phyloP scores from a whole-genome alignment of 805 yeast genomes.

The Candida incommunis region DNA sequence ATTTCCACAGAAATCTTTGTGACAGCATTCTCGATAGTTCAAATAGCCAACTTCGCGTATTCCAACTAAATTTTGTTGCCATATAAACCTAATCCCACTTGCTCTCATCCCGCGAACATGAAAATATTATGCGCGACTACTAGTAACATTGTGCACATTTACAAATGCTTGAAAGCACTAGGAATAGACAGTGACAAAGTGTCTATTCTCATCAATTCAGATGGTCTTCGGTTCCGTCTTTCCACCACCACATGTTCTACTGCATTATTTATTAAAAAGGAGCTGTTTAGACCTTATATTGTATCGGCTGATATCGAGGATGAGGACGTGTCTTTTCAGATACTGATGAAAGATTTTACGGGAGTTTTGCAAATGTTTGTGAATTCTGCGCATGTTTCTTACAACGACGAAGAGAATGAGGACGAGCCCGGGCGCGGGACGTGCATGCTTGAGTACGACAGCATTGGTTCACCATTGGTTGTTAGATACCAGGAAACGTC shows the following conservation, averaged over 20 bases:
- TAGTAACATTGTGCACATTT: conserved; percentile 30
- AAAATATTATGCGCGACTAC: conserved; percentile 27
- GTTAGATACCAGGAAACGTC: background rate
- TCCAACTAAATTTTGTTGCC: too few relatives aligned
- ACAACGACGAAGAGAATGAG: conserved; percentile 21
- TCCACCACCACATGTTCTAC: conserved; percentile 17
- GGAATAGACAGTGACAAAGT: conserved; percentile 27
- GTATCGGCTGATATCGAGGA: conserved; percentile 1
- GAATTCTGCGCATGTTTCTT: conserved; percentile 18
- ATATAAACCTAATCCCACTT: too few relatives aligned
- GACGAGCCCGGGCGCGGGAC: conserved; percentile 6
- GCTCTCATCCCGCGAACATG: too few relatives aligned
- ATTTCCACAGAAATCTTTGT: too few relatives aligned
- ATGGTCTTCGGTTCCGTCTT: conserved; percentile 39
- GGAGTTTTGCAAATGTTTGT: conserved; percentile 15
- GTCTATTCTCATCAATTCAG: conserved; percentile 29
- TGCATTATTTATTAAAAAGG: conserved; percentile 9
- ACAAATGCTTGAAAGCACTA: conserved; percentile 31
- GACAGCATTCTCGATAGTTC: too few relatives aligned
- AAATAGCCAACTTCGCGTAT: too few relatives aligned
- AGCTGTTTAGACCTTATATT: conserved; percentile 11
- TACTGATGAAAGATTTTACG: conserved; percentile 11
- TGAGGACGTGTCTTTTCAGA: conserved; percentile 6
- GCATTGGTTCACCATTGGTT: background rate
- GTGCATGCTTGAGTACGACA: background rate